phyloP scores from a whole-genome alignment of 371 early-diverging fungal species.

The Mucor lusitanicus region DNA sequence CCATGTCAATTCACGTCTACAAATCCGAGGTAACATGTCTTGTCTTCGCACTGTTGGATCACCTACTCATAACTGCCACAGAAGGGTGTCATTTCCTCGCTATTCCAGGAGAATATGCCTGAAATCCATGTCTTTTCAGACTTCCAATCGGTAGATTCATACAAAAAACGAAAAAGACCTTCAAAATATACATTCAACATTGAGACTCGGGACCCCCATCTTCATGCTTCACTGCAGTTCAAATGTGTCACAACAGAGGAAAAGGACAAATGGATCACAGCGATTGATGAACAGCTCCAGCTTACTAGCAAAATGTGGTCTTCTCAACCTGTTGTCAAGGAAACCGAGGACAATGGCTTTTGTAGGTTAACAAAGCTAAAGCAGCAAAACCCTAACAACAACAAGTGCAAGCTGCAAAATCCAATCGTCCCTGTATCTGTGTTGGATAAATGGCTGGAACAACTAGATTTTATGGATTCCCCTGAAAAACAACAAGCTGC shows the following conservation, averaged over 20 bases:
- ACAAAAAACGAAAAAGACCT: neutral
- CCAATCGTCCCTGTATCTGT: constrained; percentile 3
- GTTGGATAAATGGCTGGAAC: constrained; percentile 12
- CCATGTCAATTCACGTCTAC: constrained; percentile 14
- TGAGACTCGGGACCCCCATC: neutral
- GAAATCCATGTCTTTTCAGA: constrained; percentile 6
- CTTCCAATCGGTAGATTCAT: neutral
- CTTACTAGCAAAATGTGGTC: constrained; percentile 11
- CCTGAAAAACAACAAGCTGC: neutral
- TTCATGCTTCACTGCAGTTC: neutral
- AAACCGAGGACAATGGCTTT: neutral
- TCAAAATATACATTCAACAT: neutral
- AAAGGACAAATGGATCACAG: constrained; percentile 6
- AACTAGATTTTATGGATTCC: neutral
- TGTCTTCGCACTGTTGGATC: too few relatives aligned
- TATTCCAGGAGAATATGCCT: neutral
- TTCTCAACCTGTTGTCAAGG: neutral
- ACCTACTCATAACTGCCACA: neutral
- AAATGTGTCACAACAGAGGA: constrained; percentile 3
- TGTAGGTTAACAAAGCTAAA: neutral
- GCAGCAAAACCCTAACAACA: neutral
- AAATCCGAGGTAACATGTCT: constrained; percentile 7
- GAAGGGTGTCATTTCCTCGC: constrained; percentile 11
- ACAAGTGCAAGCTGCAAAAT: neutral
- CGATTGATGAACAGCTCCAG: constrained; percentile 1